Percentiles rank a stretch among this genome's conserved stretches.
These are phyloP conservation scores for Ascosphaera aggregata DNA, from an alignment of 2,329 filamentous ascomycete genomes.

Conservation along the genomic window DNA sequence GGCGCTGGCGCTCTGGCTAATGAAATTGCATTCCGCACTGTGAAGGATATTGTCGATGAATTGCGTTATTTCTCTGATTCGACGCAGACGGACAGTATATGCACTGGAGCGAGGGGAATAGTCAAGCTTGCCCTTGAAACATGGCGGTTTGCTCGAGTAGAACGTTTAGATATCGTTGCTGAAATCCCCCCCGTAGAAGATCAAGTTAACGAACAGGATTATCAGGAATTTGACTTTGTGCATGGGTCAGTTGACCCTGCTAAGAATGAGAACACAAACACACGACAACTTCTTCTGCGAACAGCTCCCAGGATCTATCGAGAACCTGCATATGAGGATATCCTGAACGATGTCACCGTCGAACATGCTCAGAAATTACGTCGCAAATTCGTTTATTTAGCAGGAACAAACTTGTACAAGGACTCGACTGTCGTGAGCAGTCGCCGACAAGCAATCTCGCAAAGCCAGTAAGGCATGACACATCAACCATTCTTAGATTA, in stretches of 20 bases:
- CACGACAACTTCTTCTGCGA: constrained; percentile 23
- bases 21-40: constrained; percentile 29
- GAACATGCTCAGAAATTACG: constrained; percentile 15
- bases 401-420: constrained; percentile 26
- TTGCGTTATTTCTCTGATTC: constrained; percentile 30
- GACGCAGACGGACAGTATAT: constrained; percentile 26
- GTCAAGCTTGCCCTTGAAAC: constrained; percentile 35
- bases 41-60: constrained; percentile 31
- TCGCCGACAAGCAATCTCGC: constrained; percentile 17
- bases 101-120: constrained; percentile 27
- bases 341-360: constrained; percentile 19
- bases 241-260: background rate
- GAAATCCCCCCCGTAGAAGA: constrained; percentile 22
- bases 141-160: constrained; percentile 33
- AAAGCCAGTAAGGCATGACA: constrained; percentile 7
- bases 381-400: constrained; percentile 23
- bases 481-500: background rate
- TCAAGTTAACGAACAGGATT: background rate
- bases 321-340: constrained; percentile 26
- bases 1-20: constrained; percentile 33
- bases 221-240: constrained; percentile 12
- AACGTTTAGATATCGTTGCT: constrained; percentile 30
- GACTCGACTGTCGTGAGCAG: constrained; percentile 21
- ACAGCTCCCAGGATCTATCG: constrained; percentile 29
- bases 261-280: background rate